Base-by-base conservation (phyloP, 139 green algal genomes). In the Chlamydomonas incerta region DNA sequence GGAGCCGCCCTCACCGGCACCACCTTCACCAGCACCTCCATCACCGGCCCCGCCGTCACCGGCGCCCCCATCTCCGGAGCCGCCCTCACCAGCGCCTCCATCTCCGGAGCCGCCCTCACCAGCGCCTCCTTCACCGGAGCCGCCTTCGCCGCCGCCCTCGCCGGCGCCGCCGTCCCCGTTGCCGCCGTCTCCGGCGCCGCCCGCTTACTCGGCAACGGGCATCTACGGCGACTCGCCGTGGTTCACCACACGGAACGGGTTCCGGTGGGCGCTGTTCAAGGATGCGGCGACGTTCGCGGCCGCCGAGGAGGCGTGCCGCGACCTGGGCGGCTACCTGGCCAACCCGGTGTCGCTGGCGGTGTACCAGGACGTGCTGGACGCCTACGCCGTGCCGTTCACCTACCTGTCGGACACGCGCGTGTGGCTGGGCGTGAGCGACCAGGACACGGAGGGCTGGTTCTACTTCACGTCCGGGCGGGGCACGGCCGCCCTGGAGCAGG, bases 371-470 rank as follows among this genome's bases (percentile, higher is more conserved):
- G 47, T 57, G 6, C n/a, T 85, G 31, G 26, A 31, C 15, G 66
- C 66, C 20, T 85, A 85, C 50, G 29, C 21, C 10, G n/a, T 31
- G 31, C 75, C 79, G 24, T 76, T 68, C 47, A 34, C 47, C 20
- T 85, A 85, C 79, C 66, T 85, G 24, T 1, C 28, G 28, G 24
- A 20, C 37, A 69, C 47, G 3, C 65, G n/a, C 26, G 55, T 85
- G 26, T 85, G 79, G 79, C 79, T 85, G 79, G 79, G 79, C 34
- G 33, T 75, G 3, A 85, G 79, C 66, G 79, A 85, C 21, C 47
- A n/a, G 33, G 79, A 85, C 79, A 85, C 79, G 3, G 79, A 85
- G 79, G 79, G 79, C 24, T 85, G 79, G 79, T 85, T 58, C 66
- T 85, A 76, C 79, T 85, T 85, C 26, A 76, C 66, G 3, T 66